Conservation (phyloP, 2,329 filamentous ascomycete species). For the Xylariaceae sp. region DNA sequence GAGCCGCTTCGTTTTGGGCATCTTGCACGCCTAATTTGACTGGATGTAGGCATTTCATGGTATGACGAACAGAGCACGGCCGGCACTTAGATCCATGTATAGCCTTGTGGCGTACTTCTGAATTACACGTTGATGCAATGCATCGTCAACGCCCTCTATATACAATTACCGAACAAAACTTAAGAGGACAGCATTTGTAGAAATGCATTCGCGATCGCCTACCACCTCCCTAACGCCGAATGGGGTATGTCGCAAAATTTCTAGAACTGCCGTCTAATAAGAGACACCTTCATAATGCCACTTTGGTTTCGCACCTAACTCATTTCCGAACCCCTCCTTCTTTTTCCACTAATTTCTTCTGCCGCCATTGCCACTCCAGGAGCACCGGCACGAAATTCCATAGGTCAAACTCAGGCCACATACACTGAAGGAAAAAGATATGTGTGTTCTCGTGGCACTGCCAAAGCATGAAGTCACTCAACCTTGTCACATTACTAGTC, state of each 20-base stretch:
- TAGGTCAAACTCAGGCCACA: slow-evolving; percentile 95
- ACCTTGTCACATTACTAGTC: slow-evolving; percentile 85
- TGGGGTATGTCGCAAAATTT: neutral
- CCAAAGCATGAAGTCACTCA: slow-evolving; percentile 99
- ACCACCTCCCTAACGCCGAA: neutral
- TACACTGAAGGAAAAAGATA: slow-evolving; percentile 83
- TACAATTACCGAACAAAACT: no score
- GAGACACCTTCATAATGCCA: neutral
- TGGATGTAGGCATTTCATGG: no score
- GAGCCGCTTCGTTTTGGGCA: no score
- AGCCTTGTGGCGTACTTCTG: no score
- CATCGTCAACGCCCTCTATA: no score
- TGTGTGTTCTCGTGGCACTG: slow-evolving; percentile 92
- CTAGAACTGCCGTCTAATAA: neutral
- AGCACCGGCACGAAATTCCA: slow-evolving; percentile 91
- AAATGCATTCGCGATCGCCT: neutral
- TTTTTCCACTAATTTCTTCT: slow-evolving; percentile 55
- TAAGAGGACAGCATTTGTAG: neutral
- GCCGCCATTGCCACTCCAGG: slow-evolving; percentile 78
- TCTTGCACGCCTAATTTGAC: no score
- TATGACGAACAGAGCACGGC: no score
- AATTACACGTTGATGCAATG: no score
- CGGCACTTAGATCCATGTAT: no score
- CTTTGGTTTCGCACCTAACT: slow-evolving; percentile 2
- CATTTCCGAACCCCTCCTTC: slow-evolving; percentile 39